Conservation (phyloP, 2,329 filamentous ascomycete species). For the Chaetomium sp. region DNA sequence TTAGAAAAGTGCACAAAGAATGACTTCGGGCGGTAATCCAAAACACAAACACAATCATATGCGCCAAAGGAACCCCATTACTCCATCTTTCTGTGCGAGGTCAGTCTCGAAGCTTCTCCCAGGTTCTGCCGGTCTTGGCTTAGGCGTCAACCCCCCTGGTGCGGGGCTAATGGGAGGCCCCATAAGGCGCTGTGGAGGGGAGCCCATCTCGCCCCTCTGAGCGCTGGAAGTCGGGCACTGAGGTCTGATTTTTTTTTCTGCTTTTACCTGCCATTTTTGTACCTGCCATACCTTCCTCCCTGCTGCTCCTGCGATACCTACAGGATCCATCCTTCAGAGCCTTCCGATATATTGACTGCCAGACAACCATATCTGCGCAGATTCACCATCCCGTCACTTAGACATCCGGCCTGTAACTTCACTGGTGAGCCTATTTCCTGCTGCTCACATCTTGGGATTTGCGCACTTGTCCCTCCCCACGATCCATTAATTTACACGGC, state of each 20-base stretch:
- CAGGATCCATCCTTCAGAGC: slow-evolving; percentile 6
- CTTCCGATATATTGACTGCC: slow-evolving; percentile 10
- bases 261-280: slow-evolving; percentile 9
- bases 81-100: too few relatives aligned
- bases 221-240: slow-evolving; percentile 16
- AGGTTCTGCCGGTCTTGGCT: slow-evolving; percentile 21
- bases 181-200: slow-evolving; percentile 20
- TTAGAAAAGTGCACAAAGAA: too few relatives aligned
- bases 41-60: too few relatives aligned
- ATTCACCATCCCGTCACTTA: slow-evolving; percentile 8
- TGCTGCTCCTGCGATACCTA: slow-evolving; percentile 5
- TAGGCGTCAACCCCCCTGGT: slow-evolving; percentile 13
- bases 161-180: slow-evolving; percentile 17
- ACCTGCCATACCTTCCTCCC: neutral
- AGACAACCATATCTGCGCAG: slow-evolving; percentile 17
- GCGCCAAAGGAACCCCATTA: too few relatives aligned
- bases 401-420: neutral
- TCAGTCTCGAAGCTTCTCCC: slow-evolving; percentile 24
- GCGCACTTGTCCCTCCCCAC: neutral
- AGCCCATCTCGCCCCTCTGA: slow-evolving; percentile 10
- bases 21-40: too few relatives aligned
- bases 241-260: slow-evolving; percentile 20
- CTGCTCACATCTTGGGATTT: too few relatives aligned
- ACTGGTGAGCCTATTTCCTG: slow-evolving; percentile 17
- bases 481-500: slow-evolving; percentile 13